Base-by-base conservation (phyloP, 139 green algal species). In the Coelastrella sp. region DNA sequence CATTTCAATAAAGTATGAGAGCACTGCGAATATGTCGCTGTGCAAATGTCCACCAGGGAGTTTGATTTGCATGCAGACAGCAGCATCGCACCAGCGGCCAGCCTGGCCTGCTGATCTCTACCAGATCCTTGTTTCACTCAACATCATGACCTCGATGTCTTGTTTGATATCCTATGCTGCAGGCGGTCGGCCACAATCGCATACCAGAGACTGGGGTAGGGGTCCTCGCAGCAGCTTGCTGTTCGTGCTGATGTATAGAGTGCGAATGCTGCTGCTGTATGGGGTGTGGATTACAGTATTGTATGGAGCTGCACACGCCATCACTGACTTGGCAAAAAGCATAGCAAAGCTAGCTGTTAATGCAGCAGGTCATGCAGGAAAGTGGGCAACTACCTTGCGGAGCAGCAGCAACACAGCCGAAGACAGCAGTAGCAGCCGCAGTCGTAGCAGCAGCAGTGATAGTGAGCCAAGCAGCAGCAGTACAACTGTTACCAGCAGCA, bases 171-270 rank as follows among this genome's bases (percentile, higher is more conserved):
- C n/a, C n/a, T n/a, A n/a, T n/a, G n/a, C n/a, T 53, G 74, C 75
- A 82, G 75, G 75, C 41, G 53, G 75, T 3, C 8, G 75, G 25
- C 53, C 53, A 11, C 75, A 73, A 32, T 23, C 38, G 11, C 62
- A 48, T 50, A 66, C 51, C 2, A 19, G 76, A 5, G 69, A 78
- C 41, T 86, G 67, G 69, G 63, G 86, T 60, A 69, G 77, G 2
- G 73, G 53, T 1, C 85, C 87, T 30, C 38, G 51, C 27, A 63
- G 7, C 40, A 69, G 37, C 3, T 40, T 84, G 69, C 86, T 91
- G 3, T 76, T 84, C n/a, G 37, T 50, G 50, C 23, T 72, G 13
- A 73, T 88, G 63, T 76, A 84, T 32, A 69, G 78, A 30, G 84
- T 69, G 30, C 48, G 38, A 50, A 86, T 83, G 87, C 82, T 78